Base-by-base conservation (phyloP, 1,139 yeast species). In the Yamadazyma spencermartinsiae region DNA sequence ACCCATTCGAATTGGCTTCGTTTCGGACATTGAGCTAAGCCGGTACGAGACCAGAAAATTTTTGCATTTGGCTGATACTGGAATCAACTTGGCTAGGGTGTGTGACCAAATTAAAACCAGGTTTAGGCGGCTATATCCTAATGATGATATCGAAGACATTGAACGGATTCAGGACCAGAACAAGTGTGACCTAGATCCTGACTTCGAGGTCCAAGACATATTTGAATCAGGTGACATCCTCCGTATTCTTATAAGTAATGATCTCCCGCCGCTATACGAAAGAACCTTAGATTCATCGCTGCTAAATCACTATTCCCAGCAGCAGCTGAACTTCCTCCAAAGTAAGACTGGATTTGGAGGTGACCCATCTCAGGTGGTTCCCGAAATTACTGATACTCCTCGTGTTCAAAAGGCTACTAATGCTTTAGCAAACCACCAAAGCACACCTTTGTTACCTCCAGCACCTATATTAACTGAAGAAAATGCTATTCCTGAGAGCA, bases 101-200 rank as follows among this genome's bases (percentile, higher is more conserved):
- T 70, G 79, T 26, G 57, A 62, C 6, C 85, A 81, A 36, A 73
- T 82, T 16, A 51, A 63, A 16, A 57, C 55, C 4, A 67, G 86
- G 40, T 82, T 77, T 53, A 52, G 63, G 32, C 80, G 78, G 54
- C 63, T 86, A 34, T 86, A 86, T 49, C 90, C 92, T 0, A 68
- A 70, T 23, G 82, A 76, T 38, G 73, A 67, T 2, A 68, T 72
- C 0, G 55, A 84, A 12, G 66, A 65, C 4, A 76, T 86, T 27
- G 63, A 72, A 16, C 74, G 77, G 36, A 60, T 85, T 8, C 92
- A 85, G 53, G 90, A 86, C 55, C 58, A 61, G 21, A 74, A 78
- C 42, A 71, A 72, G 43, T 84, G 89, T 51, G 95, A 86, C 55
- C 62, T 86, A 47, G 95, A 86, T 56, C 88, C 89, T 0, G 95